Evolutionary conservation across 192 early-diverging fungal species (phyloP).

Genomic region (Coemansia sp.): DNA sequence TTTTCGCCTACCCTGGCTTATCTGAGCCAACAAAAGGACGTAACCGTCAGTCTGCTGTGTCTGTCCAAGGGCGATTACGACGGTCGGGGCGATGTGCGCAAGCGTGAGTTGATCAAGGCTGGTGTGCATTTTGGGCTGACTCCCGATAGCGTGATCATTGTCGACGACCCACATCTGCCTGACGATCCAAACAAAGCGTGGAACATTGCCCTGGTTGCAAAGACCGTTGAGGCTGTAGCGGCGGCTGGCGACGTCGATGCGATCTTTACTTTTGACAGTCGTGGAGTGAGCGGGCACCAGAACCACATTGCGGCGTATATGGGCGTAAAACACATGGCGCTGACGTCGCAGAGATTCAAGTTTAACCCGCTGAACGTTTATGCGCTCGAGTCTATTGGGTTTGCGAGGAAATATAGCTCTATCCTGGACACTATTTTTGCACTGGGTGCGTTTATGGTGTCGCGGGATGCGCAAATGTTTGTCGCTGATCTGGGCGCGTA

Average conservation of each 20-base stretch:
- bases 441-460: conserved; percentile 14
- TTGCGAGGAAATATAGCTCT: conserved; percentile 58
- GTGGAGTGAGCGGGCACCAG: conserved; percentile 84
- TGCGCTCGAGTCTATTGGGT: conserved; percentile 55
- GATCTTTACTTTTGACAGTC: conserved; percentile 85
- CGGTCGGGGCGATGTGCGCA: conserved; percentile 40
- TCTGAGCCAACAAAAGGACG: conserved; percentile 51
- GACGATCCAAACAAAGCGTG: conserved; percentile 66
- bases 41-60: conserved; percentile 72
- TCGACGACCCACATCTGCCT: conserved; percentile 55
- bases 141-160: conserved; percentile 47
- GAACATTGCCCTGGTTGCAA: conserved; percentile 58
- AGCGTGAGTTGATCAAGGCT: conserved; percentile 42
- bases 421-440: conserved; percentile 51
- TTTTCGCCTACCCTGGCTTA: conserved; percentile 76
- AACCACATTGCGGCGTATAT: conserved; percentile 83
- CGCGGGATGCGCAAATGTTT: conserved; percentile 46
- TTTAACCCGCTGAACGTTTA: conserved; percentile 51
- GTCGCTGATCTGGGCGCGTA: conserved; percentile 60
- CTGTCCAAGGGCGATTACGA: conserved; percentile 72
- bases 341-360: conserved; percentile 52
- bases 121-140: conserved; percentile 40
- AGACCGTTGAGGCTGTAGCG: conserved; percentile 58
- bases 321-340: conserved; percentile 60
- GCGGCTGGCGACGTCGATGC: conserved; percentile 56